Evolutionary conservation across 2,329 filamentous ascomycete genomes (phyloP).

Genomic region (Diaporthe humulicola): DNA sequence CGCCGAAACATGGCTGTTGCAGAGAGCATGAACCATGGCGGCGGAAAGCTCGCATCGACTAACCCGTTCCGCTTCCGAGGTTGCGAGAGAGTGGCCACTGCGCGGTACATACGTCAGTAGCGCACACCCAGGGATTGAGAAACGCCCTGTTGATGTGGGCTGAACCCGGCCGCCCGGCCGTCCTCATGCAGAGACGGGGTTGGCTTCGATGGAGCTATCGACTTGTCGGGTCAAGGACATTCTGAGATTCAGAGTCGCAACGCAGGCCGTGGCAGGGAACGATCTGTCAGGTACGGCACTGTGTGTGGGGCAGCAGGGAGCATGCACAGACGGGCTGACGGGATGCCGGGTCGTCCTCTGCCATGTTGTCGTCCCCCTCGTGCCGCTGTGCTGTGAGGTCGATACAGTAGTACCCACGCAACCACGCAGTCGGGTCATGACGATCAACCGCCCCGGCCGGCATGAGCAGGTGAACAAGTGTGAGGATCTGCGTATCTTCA

Average conservation of each 20-base stretch:
- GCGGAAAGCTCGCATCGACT: conserved; percentile 22
- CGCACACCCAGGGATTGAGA: neutral
- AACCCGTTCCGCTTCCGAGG: neutral
- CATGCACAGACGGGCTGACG: conserved; percentile 3
- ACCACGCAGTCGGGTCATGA: conserved; percentile 1
- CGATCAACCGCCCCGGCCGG: neutral
- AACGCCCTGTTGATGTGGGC: neutral
- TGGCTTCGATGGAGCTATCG: neutral
- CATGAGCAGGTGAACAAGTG: neutral
- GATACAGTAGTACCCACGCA: neutral
- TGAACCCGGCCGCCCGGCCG: conserved; percentile 15
- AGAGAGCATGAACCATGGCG: conserved; percentile 15
- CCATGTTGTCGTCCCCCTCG: neutral
- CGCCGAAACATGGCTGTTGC: conserved; percentile 13
- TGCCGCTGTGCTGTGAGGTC: neutral
- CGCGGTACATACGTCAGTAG: neutral
- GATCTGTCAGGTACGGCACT: conserved; percentile 9
- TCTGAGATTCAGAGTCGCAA: conserved; percentile 20
- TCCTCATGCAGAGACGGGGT: neutral
- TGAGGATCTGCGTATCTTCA: neutral
- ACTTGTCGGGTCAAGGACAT: neutral
- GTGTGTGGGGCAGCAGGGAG: neutral
- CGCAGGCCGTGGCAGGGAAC: neutral
- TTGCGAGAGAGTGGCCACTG: conserved; percentile 11
- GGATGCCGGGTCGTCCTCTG: neutral